Conservation (phyloP, 768 basidiomycete species). For the Tylopilus sp. region DNA sequence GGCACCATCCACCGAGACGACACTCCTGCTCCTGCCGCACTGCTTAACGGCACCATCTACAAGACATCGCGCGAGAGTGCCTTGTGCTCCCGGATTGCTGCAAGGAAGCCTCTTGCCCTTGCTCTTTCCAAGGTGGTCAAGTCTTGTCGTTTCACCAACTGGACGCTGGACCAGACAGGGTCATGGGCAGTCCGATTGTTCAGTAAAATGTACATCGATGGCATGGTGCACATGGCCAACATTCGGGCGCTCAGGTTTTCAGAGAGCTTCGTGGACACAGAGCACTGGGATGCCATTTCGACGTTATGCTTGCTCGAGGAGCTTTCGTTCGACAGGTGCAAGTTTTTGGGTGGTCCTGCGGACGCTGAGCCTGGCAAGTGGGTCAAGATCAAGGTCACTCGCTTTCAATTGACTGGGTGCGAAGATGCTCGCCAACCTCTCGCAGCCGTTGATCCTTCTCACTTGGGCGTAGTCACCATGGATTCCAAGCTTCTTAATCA, state of each 20-base stretch:
- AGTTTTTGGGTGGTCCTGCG: neutral
- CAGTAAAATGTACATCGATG: neutral
- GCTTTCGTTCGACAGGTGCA: slow-evolving; percentile 9
- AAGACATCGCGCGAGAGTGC: neutral
- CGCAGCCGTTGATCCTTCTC: neutral
- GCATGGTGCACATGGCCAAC: slow-evolving; percentile 17
- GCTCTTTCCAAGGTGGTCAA: slow-evolving; percentile 32
- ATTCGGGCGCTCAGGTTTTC: slow-evolving; percentile 14
- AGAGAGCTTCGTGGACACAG: slow-evolving; percentile 3
- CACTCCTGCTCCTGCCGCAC: neutral
- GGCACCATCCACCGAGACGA: slow-evolving; percentile 17
- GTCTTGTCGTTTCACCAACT: slow-evolving; percentile 11
- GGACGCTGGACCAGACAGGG: neutral
- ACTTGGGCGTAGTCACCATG: neutral
- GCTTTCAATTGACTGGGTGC: neutral
- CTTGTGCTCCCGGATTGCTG: slow-evolving; percentile 30
- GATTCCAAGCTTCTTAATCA: neutral
- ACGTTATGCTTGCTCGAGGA: slow-evolving; percentile 12
- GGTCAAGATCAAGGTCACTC: slow-evolving; percentile 5
- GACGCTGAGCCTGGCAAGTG: neutral
- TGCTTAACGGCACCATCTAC: neutral
- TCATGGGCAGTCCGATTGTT: slow-evolving; percentile 4
- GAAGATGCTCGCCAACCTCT: neutral
- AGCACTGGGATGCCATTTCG: slow-evolving; percentile 17
- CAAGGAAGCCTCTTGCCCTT: slow-evolving; percentile 24